Percentiles rank a stretch among this genome's conserved stretches.
phyloP scores from a whole-genome alignment of 176 grass and related monocot species.

The barley (Hordeum vulgare) region DNA sequence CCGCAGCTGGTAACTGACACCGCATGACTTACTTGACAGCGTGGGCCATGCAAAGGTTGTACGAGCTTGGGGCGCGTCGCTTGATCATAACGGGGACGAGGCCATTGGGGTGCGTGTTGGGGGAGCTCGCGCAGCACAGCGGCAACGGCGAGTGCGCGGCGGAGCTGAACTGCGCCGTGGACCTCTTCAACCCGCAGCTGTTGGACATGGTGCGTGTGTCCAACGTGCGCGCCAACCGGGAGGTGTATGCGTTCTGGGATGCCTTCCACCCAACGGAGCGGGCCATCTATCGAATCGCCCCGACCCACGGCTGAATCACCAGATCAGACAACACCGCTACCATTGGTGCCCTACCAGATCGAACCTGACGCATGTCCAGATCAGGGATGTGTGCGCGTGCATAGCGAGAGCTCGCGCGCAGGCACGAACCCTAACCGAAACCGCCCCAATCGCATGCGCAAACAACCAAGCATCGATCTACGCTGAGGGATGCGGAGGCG shows the following conservation, averaged over 20 bases:
- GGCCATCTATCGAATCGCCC: too few species aligned
- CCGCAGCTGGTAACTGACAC: too few species aligned
- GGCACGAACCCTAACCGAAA: too few species aligned
- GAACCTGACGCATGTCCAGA: too few species aligned
- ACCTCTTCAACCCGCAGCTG: conserved; percentile 86
- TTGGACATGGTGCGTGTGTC: conserved; percentile 47
- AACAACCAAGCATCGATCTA: too few species aligned
- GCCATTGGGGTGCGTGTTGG: conserved; percentile 78
- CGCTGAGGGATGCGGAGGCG: too few species aligned
- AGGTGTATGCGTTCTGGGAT: conserved; percentile 76
- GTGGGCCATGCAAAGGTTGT: conserved; percentile 50
- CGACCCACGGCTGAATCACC: too few species aligned
- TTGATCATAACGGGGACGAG: conserved; percentile 86
- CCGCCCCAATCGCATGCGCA: too few species aligned
- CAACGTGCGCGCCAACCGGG: conserved; percentile 55
- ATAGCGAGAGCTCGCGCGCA: too few species aligned
- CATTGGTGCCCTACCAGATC: too few species aligned
- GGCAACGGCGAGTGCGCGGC: conserved; percentile 47
- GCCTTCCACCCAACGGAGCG: conserved; percentile 78
- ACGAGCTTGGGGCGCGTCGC: conserved; percentile 67
- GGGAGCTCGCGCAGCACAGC: conserved; percentile 71
- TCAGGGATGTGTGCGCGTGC: too few species aligned
- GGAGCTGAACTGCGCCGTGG: conserved; percentile 67
- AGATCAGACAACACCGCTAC: too few species aligned
- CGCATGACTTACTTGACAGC: not conserved